Percentiles rank a stretch among this genome's conserved stretches.
Conservation (phyloP, 768 basidiomycete genomes). For the Mycena filopes region DNA sequence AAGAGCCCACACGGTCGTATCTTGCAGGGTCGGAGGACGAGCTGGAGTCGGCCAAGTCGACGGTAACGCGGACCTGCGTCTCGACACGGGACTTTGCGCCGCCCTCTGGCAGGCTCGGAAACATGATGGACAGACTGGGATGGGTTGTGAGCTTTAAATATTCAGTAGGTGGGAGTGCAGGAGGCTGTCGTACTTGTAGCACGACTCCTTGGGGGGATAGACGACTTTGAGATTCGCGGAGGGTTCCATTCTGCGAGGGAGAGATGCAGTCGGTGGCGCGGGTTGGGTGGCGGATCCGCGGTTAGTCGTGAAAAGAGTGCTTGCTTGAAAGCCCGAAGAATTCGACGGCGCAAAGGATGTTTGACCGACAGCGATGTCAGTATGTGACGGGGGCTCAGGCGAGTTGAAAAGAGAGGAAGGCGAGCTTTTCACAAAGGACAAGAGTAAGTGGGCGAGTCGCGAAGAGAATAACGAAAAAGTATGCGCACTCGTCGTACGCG, state of each 20-base stretch:
- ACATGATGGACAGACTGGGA: conserved; percentile 78
- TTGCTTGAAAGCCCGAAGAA: conserved; percentile 43
- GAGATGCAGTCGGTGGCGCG: conserved; percentile 72
- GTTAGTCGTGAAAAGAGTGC: conserved; percentile 45
- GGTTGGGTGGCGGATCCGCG: conserved; percentile 66
- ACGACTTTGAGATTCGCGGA: conserved; percentile 69
- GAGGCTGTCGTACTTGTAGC: conserved; percentile 75
- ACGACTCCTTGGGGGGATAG: conserved; percentile 77
- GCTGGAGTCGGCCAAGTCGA: conserved; percentile 80
- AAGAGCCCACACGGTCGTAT: conserved; percentile 87
- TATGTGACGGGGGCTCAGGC: conserved; percentile 47
- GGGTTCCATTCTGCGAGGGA: conserved; percentile 66
- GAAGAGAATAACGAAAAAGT: conserved; percentile 20
- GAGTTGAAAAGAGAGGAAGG: conserved; percentile 46
- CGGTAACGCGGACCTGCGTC: conserved; percentile 88
- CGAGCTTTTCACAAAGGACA: conserved; percentile 42
- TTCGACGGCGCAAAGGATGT: conserved; percentile 35
- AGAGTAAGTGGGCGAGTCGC: conserved; percentile 24
- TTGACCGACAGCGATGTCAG: conserved; percentile 38
- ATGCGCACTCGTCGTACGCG: conserved; percentile 78
- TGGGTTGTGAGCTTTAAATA: conserved; percentile 9
- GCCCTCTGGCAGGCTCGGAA: conserved; percentile 82
- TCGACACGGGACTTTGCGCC: conserved; percentile 96
- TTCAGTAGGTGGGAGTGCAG: neutral
- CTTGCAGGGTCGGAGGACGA: conserved; percentile 68